Evolutionary conservation across 1,139 yeast genomes (phyloP).

Genomic region (Hemisphaericaspora subhashii): DNA sequence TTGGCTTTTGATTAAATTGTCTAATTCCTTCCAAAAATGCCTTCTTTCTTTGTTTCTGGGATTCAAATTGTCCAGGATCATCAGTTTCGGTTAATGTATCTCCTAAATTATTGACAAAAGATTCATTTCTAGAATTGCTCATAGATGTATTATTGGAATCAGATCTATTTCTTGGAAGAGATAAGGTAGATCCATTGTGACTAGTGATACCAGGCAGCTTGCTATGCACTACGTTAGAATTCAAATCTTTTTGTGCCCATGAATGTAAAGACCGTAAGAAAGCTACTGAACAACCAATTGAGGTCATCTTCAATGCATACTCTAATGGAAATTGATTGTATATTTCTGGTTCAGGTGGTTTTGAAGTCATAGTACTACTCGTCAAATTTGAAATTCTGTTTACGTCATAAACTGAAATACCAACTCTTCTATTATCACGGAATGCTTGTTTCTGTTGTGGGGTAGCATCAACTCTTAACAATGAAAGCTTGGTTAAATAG

Average conservation of each 20-base stretch:
- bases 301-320: conserved; percentile 78
- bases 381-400: conserved; percentile 74
- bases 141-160: conserved; percentile 38
- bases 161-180: conserved; percentile 37
- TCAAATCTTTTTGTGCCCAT: conserved; percentile 82
- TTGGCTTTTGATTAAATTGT: conserved; percentile 83
- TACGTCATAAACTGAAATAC: conserved; percentile 73
- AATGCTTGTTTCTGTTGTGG: conserved; percentile 67
- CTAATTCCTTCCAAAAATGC: conserved; percentile 75
- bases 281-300: conserved; percentile 80
- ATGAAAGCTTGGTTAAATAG: conserved; percentile 70
- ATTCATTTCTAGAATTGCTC: conserved; percentile 32
- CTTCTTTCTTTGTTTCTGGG: conserved; percentile 78
- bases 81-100: conserved; percentile 43
- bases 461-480: conserved; percentile 71
- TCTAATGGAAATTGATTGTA: conserved; percentile 65
- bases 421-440: conserved; percentile 58
- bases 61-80: conserved; percentile 85
- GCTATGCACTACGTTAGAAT: conserved; percentile 3
- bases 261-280: conserved; percentile 77
- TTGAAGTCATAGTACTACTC: conserved; percentile 62
- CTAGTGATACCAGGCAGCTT: conserved; percentile 6
- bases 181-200: conserved; percentile 20
- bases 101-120: conserved; percentile 29
- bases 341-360: conserved; percentile 62